These are phyloP conservation scores for Zopfia rhizophila DNA, from an alignment of 2,329 filamentous ascomycete genomes.

Conservation along the genomic window DNA sequence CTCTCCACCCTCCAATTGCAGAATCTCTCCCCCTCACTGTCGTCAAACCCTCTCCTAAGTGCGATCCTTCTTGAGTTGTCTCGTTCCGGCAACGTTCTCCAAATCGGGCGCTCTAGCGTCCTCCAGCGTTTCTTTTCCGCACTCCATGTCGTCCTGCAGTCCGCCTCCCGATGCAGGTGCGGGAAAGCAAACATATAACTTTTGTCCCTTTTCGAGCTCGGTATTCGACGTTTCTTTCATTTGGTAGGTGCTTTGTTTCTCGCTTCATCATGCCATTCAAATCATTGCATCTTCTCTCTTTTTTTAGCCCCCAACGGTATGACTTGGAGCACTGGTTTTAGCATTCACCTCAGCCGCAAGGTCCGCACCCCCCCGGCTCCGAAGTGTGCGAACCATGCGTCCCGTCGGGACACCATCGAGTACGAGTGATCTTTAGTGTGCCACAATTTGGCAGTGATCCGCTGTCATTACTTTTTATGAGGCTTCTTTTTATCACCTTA, in stretches of 20 bases:
- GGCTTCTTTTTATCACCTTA: conserved; percentile 31
- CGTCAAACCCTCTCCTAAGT: conserved; percentile 17
- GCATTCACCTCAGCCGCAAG: conserved; percentile 22
- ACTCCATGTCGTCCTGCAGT: conserved; percentile 19
- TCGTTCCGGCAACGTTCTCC: conserved; percentile 21
- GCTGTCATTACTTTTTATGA: conserved; percentile 35
- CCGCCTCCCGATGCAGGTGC: conserved; percentile 36
- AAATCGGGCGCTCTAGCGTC: conserved; percentile 29
- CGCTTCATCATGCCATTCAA: conserved; percentile 12
- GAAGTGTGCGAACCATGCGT: conserved; percentile 23
- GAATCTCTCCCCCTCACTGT: conserved; percentile 24
- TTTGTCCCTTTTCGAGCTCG: conserved; percentile 21
- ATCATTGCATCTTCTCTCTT: conserved; percentile 20
- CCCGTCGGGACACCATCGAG: conserved; percentile 23
- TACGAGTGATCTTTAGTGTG: conserved; percentile 23
- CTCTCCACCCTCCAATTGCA: conserved; percentile 31
- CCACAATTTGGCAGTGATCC: conserved; percentile 38
- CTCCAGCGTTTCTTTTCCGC: conserved; percentile 33
- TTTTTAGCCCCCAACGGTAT: conserved; percentile 33
- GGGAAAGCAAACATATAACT: conserved; percentile 31
- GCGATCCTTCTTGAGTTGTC: conserved; percentile 21
- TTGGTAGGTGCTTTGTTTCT: conserved; percentile 21
- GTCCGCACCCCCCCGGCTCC: conserved; percentile 19
- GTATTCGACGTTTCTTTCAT: conserved; percentile 18
- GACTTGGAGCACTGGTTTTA: conserved; percentile 28